Evolutionary conservation across 2,329 filamentous ascomycete species (phyloP), one percentile per base, ranked within the genome.

Genomic region (Penicillium sumatraense): DNA sequence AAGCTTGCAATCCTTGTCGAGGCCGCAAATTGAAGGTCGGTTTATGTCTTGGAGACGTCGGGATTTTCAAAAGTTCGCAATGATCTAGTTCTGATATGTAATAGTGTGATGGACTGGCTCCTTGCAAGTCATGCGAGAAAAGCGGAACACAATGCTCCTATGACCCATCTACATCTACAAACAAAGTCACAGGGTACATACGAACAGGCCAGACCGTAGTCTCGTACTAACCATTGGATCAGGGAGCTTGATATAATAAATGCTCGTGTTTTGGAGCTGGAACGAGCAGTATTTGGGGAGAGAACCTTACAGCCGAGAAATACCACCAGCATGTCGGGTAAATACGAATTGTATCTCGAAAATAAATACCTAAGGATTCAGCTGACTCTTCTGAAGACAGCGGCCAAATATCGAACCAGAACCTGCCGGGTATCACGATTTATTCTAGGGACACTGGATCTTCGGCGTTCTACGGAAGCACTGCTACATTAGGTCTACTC

Each of bases 221-320:
- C 45, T 23, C 31, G 29, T 31, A n/a, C 41, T 44, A 14, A 44
- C 14, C 14, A 18, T 10, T 26, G 35, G 31, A 24, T 3, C 26
- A 57, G 55, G 7, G 51, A 26, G 4, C 55, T 57, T 26, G 55
- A 57, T 21, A 31, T 51, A n/a, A 42, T 57, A 3, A 57, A 57
- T 33, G 55, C 51, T 5, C 47, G 55, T n/a, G 46, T 57, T 14
- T 5, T 54, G 7, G 55, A 57, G 24, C 46, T 57, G 2, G 55
- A 57, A 35, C 47, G 55, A 29, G 51, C 55, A 10, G 55, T 57
- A 7, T 57, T 57, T 14, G 55, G 55, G 14, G 55, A 57, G 20
- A 50, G 47, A 33, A 54, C 41, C 21, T 51, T 54, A 20, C 41
- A 40, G n/a, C 48, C 54, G 6, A 49, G 45, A 13, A 21, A 26